These are phyloP conservation scores for Citrus unshiu DNA, from an alignment of 345 rosid species.

Conservation along the genomic window DNA sequence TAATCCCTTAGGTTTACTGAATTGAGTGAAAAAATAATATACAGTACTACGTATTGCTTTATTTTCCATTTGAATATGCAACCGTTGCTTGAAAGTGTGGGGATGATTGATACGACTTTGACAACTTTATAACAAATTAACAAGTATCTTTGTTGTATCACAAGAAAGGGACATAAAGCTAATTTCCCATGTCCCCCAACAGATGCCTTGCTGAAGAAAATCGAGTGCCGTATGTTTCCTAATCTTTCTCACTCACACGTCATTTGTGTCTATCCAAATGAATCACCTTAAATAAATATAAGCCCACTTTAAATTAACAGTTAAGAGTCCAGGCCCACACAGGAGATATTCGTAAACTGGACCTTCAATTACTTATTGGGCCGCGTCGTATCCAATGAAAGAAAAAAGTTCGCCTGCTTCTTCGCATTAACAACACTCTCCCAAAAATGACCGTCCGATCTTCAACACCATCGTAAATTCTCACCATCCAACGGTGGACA, in stretches of 20 bases:
- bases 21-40: background rate
- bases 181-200: no score
- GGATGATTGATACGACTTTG: background rate
- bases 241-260: no score
- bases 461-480: background rate
- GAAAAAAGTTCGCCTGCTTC: background rate
- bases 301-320: background rate
- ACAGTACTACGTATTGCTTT: background rate
- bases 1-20: background rate
- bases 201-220: no score
- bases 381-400: background rate
- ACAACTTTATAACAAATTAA: background rate
- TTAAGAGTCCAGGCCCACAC: background rate
- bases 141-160: background rate
- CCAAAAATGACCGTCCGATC: background rate
- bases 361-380: background rate
- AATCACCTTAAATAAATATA: background rate
- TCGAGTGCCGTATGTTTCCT: no score
- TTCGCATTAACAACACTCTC: background rate
- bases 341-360: background rate
- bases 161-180: background rate
- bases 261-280: background rate
- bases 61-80: background rate
- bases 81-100: background rate
- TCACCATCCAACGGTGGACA: conserved; percentile 6